Evolutionary conservation across 78 protist species (phyloP).

Genomic region (Pelomyxa schiedti): DNA sequence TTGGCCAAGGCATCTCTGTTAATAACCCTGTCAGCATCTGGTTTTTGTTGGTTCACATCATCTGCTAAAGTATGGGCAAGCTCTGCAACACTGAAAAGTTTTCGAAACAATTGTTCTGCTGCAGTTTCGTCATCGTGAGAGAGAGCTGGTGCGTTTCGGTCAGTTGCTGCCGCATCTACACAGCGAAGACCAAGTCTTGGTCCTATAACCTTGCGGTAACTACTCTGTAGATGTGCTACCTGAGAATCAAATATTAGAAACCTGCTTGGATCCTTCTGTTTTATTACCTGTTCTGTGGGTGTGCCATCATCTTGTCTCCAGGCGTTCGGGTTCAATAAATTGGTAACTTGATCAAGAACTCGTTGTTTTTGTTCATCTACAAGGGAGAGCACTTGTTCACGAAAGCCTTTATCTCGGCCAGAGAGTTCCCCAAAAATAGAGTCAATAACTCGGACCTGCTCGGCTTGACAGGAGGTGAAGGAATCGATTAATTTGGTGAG

Average conservation of each 20-base stretch:
- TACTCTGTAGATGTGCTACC: neutral
- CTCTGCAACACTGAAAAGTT: neutral
- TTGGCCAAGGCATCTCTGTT: neutral
- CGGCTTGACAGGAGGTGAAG: neutral
- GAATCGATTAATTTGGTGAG: neutral
- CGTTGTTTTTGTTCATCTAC: neutral
- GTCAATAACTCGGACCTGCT: neutral
- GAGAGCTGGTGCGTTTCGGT: neutral
- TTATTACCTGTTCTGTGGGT: no score
- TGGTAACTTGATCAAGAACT: neutral
- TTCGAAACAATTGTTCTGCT: neutral
- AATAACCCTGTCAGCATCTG: neutral
- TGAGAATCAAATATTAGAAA: no score
- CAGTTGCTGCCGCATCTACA: neutral
- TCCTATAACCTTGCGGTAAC: neutral
- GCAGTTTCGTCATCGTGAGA: neutral
- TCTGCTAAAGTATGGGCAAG: neutral
- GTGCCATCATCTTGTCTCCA: neutral
- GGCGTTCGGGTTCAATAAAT: neutral
- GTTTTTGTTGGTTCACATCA: neutral
- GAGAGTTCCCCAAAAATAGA: neutral
- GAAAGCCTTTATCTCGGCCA: neutral
- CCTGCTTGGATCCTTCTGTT: no score
- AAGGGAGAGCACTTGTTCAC: neutral
- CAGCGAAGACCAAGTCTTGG: neutral